Evolutionary conservation across 129 eudicot genomes (phyloP), one percentile per base, ranked within the genome.

Genomic region (Sambucus nigra): DNA sequence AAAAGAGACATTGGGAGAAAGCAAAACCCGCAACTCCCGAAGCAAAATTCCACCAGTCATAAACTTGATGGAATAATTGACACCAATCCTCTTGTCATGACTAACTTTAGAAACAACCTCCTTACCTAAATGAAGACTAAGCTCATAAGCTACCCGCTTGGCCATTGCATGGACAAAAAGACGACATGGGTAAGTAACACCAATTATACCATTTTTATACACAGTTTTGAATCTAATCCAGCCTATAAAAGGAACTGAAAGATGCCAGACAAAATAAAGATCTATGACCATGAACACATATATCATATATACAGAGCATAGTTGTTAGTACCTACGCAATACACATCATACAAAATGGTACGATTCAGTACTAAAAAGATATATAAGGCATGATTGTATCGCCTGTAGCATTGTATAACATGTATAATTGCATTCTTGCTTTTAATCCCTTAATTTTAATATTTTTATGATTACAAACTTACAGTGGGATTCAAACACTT

Each of bases 21-120:
- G 18, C 20, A 25, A 5, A 40, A 68, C 99, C 99, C 82, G 95
- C 64, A 91, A 59, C 73, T 92, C 99, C 44, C 96, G 89, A 51
- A 92, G 99, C 71, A 92, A 79, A 46, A 92, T 92, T 68, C 99
- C 96, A 68, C 86, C 99, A 39, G 99, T 92, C 99, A 92, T 92
- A 61, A 92, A 82, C 73, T 92, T 92, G 72, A 92, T 92, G 26
- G 89, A 74, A 69, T 87, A 76, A 59, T 51, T 75, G 68, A 82
- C 84, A 28, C 96, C 94, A 65, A 92, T 73, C 73, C 69, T 72
- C 67, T 58, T 76, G 74, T 92, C 96, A 77, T 92, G 81, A 59
- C 99, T 74, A 58, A 92, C 96, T 71, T 92, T 95, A 52, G 79
- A 92, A 11, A 95, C 99, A 33, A 92, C 87, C 70, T 92, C 96